phyloP scores from a whole-genome alignment of 306 rosid species.

The Hippophae gyantsensis region DNA sequence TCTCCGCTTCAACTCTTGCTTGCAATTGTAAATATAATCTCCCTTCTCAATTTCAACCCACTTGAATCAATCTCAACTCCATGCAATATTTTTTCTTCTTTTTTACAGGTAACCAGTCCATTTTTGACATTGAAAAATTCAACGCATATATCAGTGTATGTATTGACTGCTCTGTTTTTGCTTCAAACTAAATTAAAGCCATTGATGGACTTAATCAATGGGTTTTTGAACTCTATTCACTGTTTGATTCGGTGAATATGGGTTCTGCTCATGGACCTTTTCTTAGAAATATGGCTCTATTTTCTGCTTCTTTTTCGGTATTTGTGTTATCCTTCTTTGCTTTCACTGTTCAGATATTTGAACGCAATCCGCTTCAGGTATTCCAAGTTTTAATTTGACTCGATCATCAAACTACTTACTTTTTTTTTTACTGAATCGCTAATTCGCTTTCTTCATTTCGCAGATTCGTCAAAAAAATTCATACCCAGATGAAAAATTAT shows the following conservation, averaged over 20 bases:
- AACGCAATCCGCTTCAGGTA: conserved; percentile 42
- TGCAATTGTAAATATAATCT: too few species aligned
- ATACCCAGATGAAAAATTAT: conserved; percentile 6
- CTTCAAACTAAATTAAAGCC: conserved; percentile 44
- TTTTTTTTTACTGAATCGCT: neutral
- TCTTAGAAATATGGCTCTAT: conserved; percentile 23
- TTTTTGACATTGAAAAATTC: conserved; percentile 29
- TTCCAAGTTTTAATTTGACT: conserved; percentile 2
- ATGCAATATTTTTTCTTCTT: conserved; percentile 8
- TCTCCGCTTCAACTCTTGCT: conserved; percentile 26
- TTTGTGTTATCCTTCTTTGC: conserved; percentile 36
- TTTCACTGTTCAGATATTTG: conserved; percentile 39
- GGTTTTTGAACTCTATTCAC: conserved; percentile 8
- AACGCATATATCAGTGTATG: conserved; percentile 37
- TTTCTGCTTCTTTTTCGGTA: conserved; percentile 24
- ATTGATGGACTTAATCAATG: conserved; percentile 20
- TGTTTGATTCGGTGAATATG: conserved; percentile 34
- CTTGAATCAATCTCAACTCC: conserved; percentile 24
- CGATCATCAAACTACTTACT: neutral
- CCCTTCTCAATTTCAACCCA: conserved; percentile 41
- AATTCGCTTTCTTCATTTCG: neutral
- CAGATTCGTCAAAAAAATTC: conserved; percentile 28
- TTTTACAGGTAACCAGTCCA: conserved; percentile 33
- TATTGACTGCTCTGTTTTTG: conserved; percentile 43
- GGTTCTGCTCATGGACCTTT: conserved; percentile 20